A percentile compares a stretch with the other conserved stretches of the same genome.
Evolutionary conservation across 1,284 basidiomycete genomes (phyloP).

Genomic region (Pseudozyma thailandica): DNA sequence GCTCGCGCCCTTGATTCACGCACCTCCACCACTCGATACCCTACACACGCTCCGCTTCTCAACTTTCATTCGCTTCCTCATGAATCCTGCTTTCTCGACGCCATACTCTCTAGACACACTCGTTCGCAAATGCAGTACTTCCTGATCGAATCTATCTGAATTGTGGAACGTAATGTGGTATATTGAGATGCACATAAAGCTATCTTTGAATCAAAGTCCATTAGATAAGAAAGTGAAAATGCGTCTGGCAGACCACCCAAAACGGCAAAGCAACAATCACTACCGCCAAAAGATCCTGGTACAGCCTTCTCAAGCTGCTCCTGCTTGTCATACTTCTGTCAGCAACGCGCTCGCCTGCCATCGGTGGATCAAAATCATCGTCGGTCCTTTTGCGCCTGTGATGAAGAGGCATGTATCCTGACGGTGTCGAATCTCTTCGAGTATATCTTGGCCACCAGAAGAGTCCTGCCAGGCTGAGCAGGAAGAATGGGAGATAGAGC

Average conservation of each 20-base stretch:
- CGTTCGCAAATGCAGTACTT: constrained; percentile 7
- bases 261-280: constrained; percentile 38
- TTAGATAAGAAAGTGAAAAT: constrained; percentile 40
- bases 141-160: background rate
- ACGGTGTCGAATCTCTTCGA: background rate
- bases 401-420: constrained; percentile 20
- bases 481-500: constrained; percentile 44
- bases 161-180: too few species aligned
- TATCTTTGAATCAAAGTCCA: background rate
- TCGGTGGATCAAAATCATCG: constrained; percentile 20
- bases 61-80: too few species aligned
- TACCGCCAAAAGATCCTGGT: constrained; percentile 36
- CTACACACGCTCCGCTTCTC: too few species aligned
- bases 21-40: too few species aligned
- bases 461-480: constrained; percentile 23
- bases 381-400: constrained; percentile 20
- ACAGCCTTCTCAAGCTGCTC: constrained; percentile 4
- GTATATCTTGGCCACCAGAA: constrained; percentile 18
- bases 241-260: constrained; percentile 45
- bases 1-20: background rate
- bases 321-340: background rate
- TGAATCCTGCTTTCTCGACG: too few species aligned
- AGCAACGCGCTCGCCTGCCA: constrained; percentile 2
- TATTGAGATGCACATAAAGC: background rate
- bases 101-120: constrained; percentile 1